These are phyloP conservation scores for Pecoramyces ruminantium DNA, from an alignment of 192 early-diverging fungal genomes.

Conservation along the genomic window DNA sequence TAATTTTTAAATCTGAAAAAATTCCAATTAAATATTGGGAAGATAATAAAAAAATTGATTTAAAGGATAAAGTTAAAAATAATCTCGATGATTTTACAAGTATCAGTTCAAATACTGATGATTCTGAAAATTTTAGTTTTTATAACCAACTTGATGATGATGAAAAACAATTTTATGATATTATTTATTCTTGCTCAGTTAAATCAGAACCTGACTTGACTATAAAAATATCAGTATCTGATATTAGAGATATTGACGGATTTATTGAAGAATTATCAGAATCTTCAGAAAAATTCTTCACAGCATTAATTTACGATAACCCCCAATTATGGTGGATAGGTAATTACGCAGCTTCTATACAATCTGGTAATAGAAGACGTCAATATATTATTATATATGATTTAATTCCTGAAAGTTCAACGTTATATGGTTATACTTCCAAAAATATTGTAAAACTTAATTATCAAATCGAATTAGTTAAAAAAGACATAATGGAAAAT, in stretches of 20 bases:
- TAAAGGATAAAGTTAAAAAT: neutral
- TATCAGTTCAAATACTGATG: neutral
- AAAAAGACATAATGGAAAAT: neutral
- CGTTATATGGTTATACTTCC: neutral
- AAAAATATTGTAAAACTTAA: neutral
- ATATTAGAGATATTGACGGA: neutral
- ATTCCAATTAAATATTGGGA: neutral
- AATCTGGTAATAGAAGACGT: too few relatives aligned
- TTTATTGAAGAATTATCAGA: neutral
- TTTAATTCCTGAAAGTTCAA: too few relatives aligned
- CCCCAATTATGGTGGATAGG: neutral
- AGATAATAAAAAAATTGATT: neutral
- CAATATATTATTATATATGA: too few relatives aligned
- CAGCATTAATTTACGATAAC: neutral
- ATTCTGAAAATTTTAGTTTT: neutral
- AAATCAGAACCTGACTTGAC: too few relatives aligned
- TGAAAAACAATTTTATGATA: neutral
- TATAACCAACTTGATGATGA: neutral
- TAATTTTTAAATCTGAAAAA: too few relatives aligned
- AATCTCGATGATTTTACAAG: neutral
- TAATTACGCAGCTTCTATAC: too few relatives aligned
- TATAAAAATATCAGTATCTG: neutral
- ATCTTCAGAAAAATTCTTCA: neutral
- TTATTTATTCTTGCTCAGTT: neutral
- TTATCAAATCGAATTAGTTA: neutral